Evolutionary conservation across 2,329 filamentous ascomycete genomes (phyloP).

Genomic region (Phialemoniopsis sp.): DNA sequence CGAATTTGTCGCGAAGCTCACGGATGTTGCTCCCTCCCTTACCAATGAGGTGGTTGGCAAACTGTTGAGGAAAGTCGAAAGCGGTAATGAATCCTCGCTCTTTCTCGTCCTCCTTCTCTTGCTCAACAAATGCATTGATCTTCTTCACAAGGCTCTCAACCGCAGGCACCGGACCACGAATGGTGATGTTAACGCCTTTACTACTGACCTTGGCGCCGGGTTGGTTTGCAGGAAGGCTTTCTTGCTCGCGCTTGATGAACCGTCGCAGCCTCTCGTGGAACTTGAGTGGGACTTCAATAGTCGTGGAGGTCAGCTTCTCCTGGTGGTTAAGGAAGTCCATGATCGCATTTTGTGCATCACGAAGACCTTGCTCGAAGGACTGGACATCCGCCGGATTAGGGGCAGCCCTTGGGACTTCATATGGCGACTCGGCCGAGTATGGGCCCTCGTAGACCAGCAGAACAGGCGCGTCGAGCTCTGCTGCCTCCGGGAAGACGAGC

Average conservation of each 20-base stretch:
- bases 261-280: slow-evolving; percentile 59
- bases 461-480: slow-evolving; percentile 56
- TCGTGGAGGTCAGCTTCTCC: slow-evolving; percentile 44
- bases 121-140: slow-evolving; percentile 73
- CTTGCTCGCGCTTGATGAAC: slow-evolving; percentile 63
- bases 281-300: slow-evolving; percentile 57
- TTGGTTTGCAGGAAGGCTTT: slow-evolving; percentile 49
- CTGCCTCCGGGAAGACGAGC: slow-evolving; percentile 63
- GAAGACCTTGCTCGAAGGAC: slow-evolving; percentile 50
- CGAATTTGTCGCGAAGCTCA: slow-evolving; percentile 62
- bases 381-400: slow-evolving; percentile 46
- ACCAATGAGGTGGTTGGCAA: slow-evolving; percentile 77
- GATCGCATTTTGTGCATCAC: slow-evolving; percentile 54
- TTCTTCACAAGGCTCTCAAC: slow-evolving; percentile 71
- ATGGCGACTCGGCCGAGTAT: slow-evolving; percentile 33
- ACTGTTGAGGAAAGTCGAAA: slow-evolving; percentile 95
- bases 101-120: slow-evolving; percentile 89
- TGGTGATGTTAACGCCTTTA: slow-evolving; percentile 57
- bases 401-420: slow-evolving; percentile 49
- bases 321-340: slow-evolving; percentile 55
- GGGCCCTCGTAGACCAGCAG: slow-evolving; percentile 72
- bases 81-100: slow-evolving; percentile 82
- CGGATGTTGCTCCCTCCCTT: slow-evolving; percentile 64
- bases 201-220: slow-evolving; percentile 58
- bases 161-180: slow-evolving; percentile 71